Conservation (phyloP, 345 rosid species). For the Camelina laxa region DNA sequence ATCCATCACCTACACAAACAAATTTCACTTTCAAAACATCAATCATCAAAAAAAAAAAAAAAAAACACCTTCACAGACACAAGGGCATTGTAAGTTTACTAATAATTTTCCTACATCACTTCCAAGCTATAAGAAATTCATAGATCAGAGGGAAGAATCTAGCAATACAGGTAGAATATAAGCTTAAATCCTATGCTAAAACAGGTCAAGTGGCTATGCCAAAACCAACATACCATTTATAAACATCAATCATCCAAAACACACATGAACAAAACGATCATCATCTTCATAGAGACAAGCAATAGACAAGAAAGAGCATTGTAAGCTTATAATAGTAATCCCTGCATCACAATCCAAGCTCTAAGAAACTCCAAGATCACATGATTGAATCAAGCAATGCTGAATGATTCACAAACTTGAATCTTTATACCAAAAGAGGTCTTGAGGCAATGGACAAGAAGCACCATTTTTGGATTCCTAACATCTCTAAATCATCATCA, state of each 20-base stretch:
- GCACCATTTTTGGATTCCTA: background rate
- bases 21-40: background rate
- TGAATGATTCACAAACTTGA: background rate
- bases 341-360: background rate
- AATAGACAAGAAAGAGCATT: background rate
- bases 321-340: background rate
- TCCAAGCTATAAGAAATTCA: too few relatives aligned
- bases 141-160: too few relatives aligned
- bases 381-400: background rate
- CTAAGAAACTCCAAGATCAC: slow-evolving; percentile 1
- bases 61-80: background rate
- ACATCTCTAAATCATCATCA: slow-evolving; percentile 3
- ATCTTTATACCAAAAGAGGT: background rate
- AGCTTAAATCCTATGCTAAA: too few relatives aligned
- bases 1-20: slow-evolving; percentile 83
- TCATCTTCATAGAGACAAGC: background rate
- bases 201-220: too few relatives aligned
- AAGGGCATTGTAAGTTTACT: too few relatives aligned
- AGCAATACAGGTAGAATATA: too few relatives aligned
- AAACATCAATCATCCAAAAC: background rate
- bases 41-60: background rate
- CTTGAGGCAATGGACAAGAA: slow-evolving; percentile 15
- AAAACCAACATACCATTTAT: slow-evolving; percentile 48
- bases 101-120: too few relatives aligned
- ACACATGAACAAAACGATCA: background rate